A percentile compares a stretch with the other conserved stretches of the same genome.
Evolutionary conservation across 192 early-diverging fungal genomes (phyloP).

Genomic region (Lobulomyces angularis): DNA sequence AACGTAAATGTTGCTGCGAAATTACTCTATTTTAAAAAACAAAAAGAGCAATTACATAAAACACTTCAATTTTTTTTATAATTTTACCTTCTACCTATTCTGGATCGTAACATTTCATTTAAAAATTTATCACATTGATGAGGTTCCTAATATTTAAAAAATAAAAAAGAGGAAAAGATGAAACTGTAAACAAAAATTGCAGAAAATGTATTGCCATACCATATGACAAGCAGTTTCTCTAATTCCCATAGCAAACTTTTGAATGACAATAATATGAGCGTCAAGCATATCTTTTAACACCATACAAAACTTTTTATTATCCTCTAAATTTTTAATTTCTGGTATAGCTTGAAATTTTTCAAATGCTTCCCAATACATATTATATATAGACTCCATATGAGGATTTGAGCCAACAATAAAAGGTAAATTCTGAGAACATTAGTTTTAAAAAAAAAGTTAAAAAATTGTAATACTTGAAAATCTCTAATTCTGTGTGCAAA

Average conservation of each 20-base stretch:
- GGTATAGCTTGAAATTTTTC: conserved; percentile 62
- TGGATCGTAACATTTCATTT: conserved; percentile 74
- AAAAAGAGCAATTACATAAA: no score
- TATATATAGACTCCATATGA: conserved; percentile 72
- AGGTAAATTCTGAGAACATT: conserved; percentile 74
- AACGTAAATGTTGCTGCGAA: no score
- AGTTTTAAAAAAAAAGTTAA: neutral
- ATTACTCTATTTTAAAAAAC: no score
- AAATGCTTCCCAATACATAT: conserved; percentile 90
- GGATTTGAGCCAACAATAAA: conserved; percentile 90
- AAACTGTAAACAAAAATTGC: no score
- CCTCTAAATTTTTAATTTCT: conserved; percentile 60
- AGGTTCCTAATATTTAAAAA: no score
- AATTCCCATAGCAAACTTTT: conserved; percentile 77
- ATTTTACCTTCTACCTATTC: no score
- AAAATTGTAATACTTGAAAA: conserved; percentile 2
- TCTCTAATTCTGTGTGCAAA: conserved; percentile 85
- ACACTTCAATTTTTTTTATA: no score
- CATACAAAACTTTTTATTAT: conserved; percentile 72
- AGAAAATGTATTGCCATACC: no score
- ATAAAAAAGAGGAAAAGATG: no score
- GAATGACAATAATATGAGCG: conserved; percentile 74
- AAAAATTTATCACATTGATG: no score
- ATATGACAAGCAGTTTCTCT: no score
- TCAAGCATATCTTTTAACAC: conserved; percentile 59